Evolutionary conservation across 768 basidiomycete species (phyloP).

Genomic region (Austroboletus eburneus): DNA sequence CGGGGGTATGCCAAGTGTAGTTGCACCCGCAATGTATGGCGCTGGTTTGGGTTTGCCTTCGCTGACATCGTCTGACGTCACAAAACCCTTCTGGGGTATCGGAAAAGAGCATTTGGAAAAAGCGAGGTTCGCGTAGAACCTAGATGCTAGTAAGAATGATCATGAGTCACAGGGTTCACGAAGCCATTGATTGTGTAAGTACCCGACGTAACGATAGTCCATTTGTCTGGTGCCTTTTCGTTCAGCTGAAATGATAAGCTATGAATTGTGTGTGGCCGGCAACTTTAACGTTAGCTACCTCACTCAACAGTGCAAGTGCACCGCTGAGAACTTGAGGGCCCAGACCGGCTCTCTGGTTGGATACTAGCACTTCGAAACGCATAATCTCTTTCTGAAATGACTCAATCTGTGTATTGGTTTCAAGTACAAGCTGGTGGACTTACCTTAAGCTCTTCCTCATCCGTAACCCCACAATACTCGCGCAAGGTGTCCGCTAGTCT

Average conservation of each 20-base stretch:
- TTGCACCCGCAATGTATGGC: conserved; percentile 80
- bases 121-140: conserved; percentile 63
- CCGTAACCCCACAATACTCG: conserved; percentile 60
- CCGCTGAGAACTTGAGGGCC: conserved; percentile 67
- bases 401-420: background rate
- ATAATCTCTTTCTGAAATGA: conserved; percentile 55
- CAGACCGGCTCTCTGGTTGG: conserved; percentile 37
- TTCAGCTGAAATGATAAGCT: conserved; percentile 17
- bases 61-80: conserved; percentile 65
- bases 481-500: conserved; percentile 71
- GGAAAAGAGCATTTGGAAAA: conserved; percentile 60
- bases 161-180: background rate
- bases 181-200: background rate
- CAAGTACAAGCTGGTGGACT: conserved; percentile 10
- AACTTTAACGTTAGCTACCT: conserved; percentile 42
- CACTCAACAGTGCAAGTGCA: conserved; percentile 48
- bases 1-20: conserved; percentile 46
- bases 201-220: conserved; percentile 80
- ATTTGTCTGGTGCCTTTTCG: conserved; percentile 34
- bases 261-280: background rate
- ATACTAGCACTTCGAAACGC: conserved; percentile 76
- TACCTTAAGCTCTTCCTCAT: conserved; percentile 55
- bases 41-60: conserved; percentile 84
- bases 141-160: conserved; percentile 53
- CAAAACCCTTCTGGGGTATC: conserved; percentile 52